Evolutionary conservation across 805 yeast species (phyloP).

Genomic region (Barnettozyma pratensis): DNA sequence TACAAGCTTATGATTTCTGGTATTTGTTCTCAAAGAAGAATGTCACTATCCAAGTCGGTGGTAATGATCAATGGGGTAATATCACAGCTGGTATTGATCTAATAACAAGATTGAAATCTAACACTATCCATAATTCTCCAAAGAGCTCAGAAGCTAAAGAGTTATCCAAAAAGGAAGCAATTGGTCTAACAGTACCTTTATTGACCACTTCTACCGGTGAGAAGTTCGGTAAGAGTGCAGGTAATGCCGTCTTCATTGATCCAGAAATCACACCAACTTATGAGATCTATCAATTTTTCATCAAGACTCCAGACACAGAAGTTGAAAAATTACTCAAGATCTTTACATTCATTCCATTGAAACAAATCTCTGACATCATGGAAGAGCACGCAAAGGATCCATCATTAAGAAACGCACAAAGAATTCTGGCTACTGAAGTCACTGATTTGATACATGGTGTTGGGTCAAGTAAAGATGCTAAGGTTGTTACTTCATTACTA

Average conservation of each 20-base stretch:
- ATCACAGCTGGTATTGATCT: constrained; percentile 94
- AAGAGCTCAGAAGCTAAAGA: constrained; percentile 19
- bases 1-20: constrained; percentile 93
- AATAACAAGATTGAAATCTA: constrained; percentile 51
- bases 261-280: constrained; percentile 69
- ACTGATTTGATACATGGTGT: constrained; percentile 84
- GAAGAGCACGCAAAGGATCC: constrained; percentile 51
- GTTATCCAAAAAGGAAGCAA: constrained; percentile 31
- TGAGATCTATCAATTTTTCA: constrained; percentile 80
- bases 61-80: constrained; percentile 98
- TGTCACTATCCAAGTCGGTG: constrained; percentile 83
- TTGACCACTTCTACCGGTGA: constrained; percentile 85
- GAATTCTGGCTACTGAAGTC: constrained; percentile 73
- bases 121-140: constrained; percentile 11
- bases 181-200: constrained; percentile 85
- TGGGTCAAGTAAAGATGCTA: constrained; percentile 66
- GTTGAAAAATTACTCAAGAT: constrained; percentile 63
- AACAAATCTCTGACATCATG: constrained; percentile 51
- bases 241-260: constrained; percentile 90
- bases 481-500: constrained; percentile 58
- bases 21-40: constrained; percentile 56
- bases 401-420: constrained; percentile 68
- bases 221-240: constrained; percentile 95
- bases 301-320: constrained; percentile 73
- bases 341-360: constrained; percentile 72